Evolutionary conservation across 1,284 basidiomycete genomes (phyloP), one percentile per base, ranked within the genome.

Genomic region (Marasmius tenuissimus): DNA sequence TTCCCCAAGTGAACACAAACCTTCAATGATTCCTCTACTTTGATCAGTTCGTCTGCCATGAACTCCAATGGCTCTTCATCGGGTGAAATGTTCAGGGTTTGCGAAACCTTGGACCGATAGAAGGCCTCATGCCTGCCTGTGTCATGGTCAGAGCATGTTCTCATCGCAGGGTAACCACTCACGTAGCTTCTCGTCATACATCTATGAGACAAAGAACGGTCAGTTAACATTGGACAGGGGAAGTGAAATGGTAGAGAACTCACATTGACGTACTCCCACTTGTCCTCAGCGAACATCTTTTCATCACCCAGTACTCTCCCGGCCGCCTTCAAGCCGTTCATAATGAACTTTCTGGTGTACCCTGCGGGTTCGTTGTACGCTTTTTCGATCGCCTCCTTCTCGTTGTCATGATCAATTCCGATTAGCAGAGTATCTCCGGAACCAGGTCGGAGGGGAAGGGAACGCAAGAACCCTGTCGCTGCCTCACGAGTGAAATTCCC

Each of bases 11-110:
- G 22, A 4, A 20, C 39, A 57, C 22, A 27, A 51, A 93, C 94
- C 85, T 99, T 98, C 76, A 89, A 83, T 48, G 93, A 96, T 67
- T 89, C 84, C 73, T 98, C 97, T 53, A 98, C 86, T 68, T 93
- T 89, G 64, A 99, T 73, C 14, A 94, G 79, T 73, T 98, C 97
- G 63, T 83, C 85, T 67, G 84, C 77, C 3, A 78, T 73, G 68
- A 97, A 89, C 4, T 77, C 69, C 45, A 86, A 72, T 2, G 76
- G 72, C 8, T 79, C 74, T 34, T 75, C 69, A 37, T 70, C 78
- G n/a, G 72, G 70, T 0, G 86, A 84, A 37, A 91, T 78, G 10
- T 79, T 72, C 33, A 96, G 72, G 0, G 73, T 79, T 65, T 97
- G 93, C 7, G 80, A 70, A 38, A 73, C 75, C 64, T 85, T 88